Base-by-base conservation (phyloP, 257 asterid species). In the Paulownia fortunei region DNA sequence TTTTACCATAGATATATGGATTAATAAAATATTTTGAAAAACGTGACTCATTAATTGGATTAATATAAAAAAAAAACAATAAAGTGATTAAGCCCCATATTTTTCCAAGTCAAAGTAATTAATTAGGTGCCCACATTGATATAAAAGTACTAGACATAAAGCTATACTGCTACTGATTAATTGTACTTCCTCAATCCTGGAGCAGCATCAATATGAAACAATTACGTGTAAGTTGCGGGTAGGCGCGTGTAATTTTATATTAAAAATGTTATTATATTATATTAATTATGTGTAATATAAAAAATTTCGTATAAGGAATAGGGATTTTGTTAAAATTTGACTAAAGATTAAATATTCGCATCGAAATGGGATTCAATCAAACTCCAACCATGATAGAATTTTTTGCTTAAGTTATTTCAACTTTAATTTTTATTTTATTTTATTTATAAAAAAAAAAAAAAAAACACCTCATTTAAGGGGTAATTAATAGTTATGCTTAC, bases 101-200 rank as follows among this genome's bases (percentile, higher is more conserved):
- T 62, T 62, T 63, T 8, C 41, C 56, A 49, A 61, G 77, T 69
- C 70, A 39, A 27, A 32, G 34, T 46, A 75, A 67, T 75, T 60
- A 75, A 75, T 76, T 49, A 67, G 76, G 72, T 37, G 76, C 76
- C 83, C 76, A 80, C 76, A 67, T 21, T 65, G 55, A 54, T 58
- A 32, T 37, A 47, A 16, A 73, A 26, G 39, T 24, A 56, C 56
- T n/a, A 55, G 49, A 30, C 76, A 70, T 64, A 64, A 36, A 62
- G 6, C 69, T 62, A 55, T 23, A 67, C n/a, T 8, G 23, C 32
- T 59, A 49, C 15, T 32, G 9, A 71, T 24, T 51, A 36, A 51
- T 51, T 71, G 73, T 36, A 64, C 69, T 55, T 27, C 21, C 39
- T 37, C 7, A 52, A 51, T 62, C 63, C 52, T 42, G 36, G n/a